Base-by-base conservation (phyloP, 306 rosid species). In the Gillenia trifoliata region DNA sequence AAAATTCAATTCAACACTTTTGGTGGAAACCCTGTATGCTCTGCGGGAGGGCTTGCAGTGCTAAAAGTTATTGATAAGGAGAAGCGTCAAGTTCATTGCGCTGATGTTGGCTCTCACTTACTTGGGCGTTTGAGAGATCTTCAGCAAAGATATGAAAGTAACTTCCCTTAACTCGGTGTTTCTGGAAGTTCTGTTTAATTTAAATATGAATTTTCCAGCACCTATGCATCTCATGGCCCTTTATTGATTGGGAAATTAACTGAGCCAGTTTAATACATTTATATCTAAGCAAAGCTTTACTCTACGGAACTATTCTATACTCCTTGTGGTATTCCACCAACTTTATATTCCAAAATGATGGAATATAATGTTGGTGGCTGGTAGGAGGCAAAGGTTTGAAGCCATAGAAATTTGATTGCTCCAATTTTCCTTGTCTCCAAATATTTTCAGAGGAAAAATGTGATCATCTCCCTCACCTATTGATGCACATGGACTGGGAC, bases 1-100 rank as follows among this genome's bases (percentile, higher is more conserved):
- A 93, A 89, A 80, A 77, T 87, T 78, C 97, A 83, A 8, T 88
- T 93, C 77, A 93, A 93, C 70, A 93, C 98, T 1, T 91, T 83
- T 61, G 97, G 96, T 36, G 98, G 98, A 72, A 91, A 93, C 81
- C 97, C 97, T 72, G 98, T 89, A 34, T 93, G 97, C 71, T 91
- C 97, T 62, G 94, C 95, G 1, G 98, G 98, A 13, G 97, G 96
- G 26, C 94, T 82, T 49, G 98, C 96, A 43, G 96, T 94, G 29
- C 95, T 94, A 26, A 86, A 62, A 63, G 98, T 91, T 70, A 69
- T 94, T 54, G 98, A 94, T 72, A 80, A 89, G 70, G 97, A 94
- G 92, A 87, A 88, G 86, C 95, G 96, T 23, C 97, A 87, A 70
- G 86, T 81, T 80, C 96, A 91, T 84, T 94, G 92, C 19, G 79